These are phyloP conservation scores for Bondarzewia mesenterica DNA, from an alignment of 1,284 basidiomycete genomes.

Conservation along the genomic window DNA sequence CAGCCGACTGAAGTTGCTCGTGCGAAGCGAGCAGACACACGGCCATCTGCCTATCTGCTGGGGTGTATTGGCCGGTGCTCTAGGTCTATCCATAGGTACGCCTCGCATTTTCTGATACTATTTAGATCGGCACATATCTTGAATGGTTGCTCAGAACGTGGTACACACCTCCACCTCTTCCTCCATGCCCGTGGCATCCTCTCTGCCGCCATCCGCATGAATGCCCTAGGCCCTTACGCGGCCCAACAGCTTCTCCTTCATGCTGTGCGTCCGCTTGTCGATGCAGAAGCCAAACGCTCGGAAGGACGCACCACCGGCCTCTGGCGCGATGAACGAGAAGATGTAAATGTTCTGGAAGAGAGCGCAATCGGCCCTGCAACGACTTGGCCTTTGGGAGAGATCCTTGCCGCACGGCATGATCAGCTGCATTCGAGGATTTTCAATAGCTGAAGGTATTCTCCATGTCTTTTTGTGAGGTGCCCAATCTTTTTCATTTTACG, in stretches of 20 bases:
- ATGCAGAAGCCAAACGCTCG: constrained; percentile 39
- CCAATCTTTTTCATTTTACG: too few relatives aligned
- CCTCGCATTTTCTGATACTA: constrained; percentile 4
- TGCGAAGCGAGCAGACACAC: constrained; percentile 55
- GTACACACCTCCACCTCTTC: constrained; percentile 85
- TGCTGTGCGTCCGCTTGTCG: constrained; percentile 58
- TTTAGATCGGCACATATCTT: background rate
- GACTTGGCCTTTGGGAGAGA: constrained; percentile 96
- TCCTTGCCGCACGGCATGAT: constrained; percentile 86
- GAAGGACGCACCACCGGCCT: constrained; percentile 31
- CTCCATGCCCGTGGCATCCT: constrained; percentile 86
- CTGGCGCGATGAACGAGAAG: constrained; percentile 19
- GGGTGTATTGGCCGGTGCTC: constrained; percentile 74
- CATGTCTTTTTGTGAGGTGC: background rate
- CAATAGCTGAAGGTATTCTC: constrained; percentile 53
- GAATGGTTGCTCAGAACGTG: constrained; percentile 41
- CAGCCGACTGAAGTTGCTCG: constrained; percentile 56
- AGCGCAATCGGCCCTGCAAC: constrained; percentile 49
- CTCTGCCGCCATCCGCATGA: constrained; percentile 87
- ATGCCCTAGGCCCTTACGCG: constrained; percentile 88
- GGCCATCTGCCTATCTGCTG: constrained; percentile 91
- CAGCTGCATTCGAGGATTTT: constrained; percentile 94
- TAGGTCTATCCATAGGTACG: constrained; percentile 70
- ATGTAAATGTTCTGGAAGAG: constrained; percentile 19
- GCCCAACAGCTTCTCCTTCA: constrained; percentile 85